Evolutionary conservation across 108 stramenopile species (phyloP).

Genomic region (Pseudonitzschia multistriata): DNA sequence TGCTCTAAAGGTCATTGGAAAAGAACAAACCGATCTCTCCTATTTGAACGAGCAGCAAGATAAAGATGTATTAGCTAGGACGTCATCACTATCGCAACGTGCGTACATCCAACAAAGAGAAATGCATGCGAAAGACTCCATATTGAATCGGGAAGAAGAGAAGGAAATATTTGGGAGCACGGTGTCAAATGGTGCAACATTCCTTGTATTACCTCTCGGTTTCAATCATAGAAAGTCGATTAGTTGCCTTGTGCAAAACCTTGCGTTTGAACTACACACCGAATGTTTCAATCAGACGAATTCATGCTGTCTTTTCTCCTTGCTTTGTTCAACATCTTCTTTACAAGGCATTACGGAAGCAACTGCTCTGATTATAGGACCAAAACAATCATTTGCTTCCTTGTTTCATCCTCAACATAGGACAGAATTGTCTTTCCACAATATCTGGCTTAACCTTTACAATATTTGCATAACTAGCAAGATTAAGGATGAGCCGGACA

Average conservation of each 20-base stretch:
- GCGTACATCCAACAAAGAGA: neutral
- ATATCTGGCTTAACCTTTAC: constrained; percentile 5
- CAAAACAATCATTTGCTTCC: neutral
- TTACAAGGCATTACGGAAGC: neutral
- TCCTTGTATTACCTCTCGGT: neutral
- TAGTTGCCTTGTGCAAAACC: neutral
- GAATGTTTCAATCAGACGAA: neutral
- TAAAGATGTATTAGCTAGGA: neutral
- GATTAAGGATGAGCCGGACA: neutral
- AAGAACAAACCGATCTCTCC: neutral
- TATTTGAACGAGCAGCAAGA: neutral
- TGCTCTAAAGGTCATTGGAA: neutral
- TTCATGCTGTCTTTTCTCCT: neutral
- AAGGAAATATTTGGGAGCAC: neutral
- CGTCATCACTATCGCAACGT: neutral
- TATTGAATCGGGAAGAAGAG: neutral
- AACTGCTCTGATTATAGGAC: neutral
- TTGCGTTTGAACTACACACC: neutral
- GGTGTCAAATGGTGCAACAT: neutral
- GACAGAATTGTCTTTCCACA: neutral
- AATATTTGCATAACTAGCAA: neutral
- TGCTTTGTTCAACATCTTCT: neutral
- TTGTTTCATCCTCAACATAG: neutral
- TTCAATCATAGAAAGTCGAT: neutral
- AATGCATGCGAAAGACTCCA: neutral